Evolutionary conservation across 192 early-diverging fungal species (phyloP).

Genomic region (Pecoramyces ruminantium): DNA sequence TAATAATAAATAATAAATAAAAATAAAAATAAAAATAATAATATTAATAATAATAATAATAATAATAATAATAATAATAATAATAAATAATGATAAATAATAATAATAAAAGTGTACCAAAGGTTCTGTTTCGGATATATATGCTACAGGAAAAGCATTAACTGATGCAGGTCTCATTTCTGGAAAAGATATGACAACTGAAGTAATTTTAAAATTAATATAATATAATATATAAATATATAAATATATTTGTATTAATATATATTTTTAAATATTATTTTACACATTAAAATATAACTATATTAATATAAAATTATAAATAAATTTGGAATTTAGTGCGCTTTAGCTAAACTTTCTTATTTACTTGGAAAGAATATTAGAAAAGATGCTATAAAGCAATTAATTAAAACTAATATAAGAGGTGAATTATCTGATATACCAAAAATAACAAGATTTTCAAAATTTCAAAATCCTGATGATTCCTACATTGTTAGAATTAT

Average conservation of each 20-base stretch:
- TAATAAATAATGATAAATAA: too few relatives aligned
- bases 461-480: background rate
- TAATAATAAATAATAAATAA: too few relatives aligned
- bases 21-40: too few relatives aligned
- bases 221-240: too few relatives aligned
- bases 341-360: constrained; percentile 88
- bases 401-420: constrained; percentile 71
- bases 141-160: background rate
- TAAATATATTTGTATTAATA: too few relatives aligned
- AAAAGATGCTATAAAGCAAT: constrained; percentile 49
- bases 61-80: too few relatives aligned
- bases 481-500: constrained; percentile 7
- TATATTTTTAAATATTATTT: too few relatives aligned
- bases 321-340: constrained; percentile 30
- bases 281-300: too few relatives aligned
- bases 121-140: background rate
- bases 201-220: background rate
- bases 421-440: constrained; percentile 71
- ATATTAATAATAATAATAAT: too few relatives aligned
- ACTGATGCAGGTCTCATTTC: background rate
- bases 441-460: constrained; percentile 24
- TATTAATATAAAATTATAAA: too few relatives aligned
- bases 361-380: constrained; percentile 54
- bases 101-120: background rate
- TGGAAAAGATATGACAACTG: background rate